Percentiles rank a stretch among this genome's conserved stretches.
phyloP scores from a whole-genome alignment of 495 filamentous ascomycete genomes.

The Daldinia bambusicola region DNA sequence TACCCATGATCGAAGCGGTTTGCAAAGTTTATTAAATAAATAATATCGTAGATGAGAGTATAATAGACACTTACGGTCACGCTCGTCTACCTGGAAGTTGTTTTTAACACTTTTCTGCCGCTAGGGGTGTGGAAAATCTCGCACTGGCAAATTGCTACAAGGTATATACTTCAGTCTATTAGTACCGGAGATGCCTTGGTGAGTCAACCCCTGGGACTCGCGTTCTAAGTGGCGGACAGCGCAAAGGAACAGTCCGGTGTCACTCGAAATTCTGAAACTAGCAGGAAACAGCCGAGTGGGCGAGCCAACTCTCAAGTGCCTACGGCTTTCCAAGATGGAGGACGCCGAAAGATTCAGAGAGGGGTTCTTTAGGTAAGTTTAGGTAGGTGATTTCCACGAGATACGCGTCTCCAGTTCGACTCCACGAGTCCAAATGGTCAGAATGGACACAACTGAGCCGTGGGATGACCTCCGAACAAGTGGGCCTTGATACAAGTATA shows the following conservation, averaged over 20 bases:
- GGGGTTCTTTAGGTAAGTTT: conserved; percentile 24
- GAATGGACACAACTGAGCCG: conserved; percentile 37
- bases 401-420: conserved; percentile 26
- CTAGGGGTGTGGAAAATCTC: conserved; percentile 38
- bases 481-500: conserved; percentile 34
- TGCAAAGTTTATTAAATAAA: conserved; percentile 18
- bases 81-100: conserved; percentile 23
- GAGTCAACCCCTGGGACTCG: conserved; percentile 45
- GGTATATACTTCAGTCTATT: conserved; percentile 39
- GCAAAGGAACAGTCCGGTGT: conserved; percentile 38
- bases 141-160: conserved; percentile 38
- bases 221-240: conserved; percentile 38
- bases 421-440: conserved; percentile 17
- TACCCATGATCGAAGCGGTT: conserved; percentile 50
- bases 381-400: conserved; percentile 36
- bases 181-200: conserved; percentile 37
- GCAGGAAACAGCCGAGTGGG: conserved; percentile 36
- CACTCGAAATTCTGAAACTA: conserved; percentile 44
- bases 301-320: conserved; percentile 32
- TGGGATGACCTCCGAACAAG: conserved; percentile 39
- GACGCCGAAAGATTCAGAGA: conserved; percentile 39
- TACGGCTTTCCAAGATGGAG: conserved; percentile 40
- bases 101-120: conserved; percentile 14
- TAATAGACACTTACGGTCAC: conserved; percentile 22
- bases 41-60: conserved; percentile 19